Conservation (phyloP, 2,329 filamentous ascomycete species). For the Gaeumannomyces tritici region DNA sequence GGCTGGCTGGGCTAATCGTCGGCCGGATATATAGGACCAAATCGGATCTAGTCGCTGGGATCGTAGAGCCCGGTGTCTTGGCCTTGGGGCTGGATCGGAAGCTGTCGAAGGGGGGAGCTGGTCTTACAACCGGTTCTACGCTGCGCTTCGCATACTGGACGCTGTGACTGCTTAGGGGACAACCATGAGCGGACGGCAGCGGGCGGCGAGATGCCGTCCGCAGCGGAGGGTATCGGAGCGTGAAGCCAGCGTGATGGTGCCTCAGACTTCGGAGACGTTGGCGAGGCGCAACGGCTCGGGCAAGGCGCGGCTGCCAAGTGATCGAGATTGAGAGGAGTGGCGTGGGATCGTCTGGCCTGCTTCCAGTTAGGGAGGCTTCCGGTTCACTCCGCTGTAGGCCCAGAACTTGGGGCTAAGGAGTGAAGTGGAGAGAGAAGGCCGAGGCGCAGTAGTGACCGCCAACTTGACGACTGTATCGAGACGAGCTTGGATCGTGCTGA, state of each 20-base stretch:
- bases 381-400: slow-evolving; percentile 95
- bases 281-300: not conserved
- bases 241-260: slow-evolving; percentile 1
- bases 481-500: not conserved
- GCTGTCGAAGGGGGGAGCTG: not conserved
- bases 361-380: slow-evolving; percentile 90
- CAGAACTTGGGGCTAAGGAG: slow-evolving; percentile 85
- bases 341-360: not conserved
- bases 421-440: slow-evolving; percentile 72
- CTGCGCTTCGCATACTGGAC: slow-evolving; percentile 4
- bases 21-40: not conserved
- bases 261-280: not conserved
- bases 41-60: not conserved
- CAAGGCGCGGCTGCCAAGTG: not conserved
- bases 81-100: not conserved
- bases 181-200: slow-evolving; percentile 5
- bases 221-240: slow-evolving; percentile 1
- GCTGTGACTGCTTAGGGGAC: not conserved
- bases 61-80: not conserved
- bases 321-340: not conserved
- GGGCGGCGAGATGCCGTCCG: slow-evolving; percentile 5
- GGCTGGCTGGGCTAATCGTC: not conserved
- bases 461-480: slow-evolving; percentile 21
- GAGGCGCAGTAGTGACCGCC: slow-evolving; percentile 38
- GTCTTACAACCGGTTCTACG: slow-evolving; percentile 5